Conservation (phyloP, 768 basidiomycete genomes). For the Royoungia palumana region DNA sequence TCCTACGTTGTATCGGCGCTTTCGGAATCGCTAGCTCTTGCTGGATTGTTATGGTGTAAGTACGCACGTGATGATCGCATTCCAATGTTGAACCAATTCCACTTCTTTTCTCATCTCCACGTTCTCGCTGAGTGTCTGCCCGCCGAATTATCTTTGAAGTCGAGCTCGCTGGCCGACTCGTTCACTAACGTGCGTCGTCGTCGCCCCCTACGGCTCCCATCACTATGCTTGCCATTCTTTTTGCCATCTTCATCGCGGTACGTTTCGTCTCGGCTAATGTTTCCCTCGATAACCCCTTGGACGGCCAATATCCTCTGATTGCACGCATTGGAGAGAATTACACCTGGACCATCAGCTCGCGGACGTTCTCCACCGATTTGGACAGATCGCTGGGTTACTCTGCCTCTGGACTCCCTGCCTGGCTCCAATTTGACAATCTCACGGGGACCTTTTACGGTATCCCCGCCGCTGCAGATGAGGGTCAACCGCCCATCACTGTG, state of each 20-base stretch:
- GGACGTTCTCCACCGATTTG: constrained; percentile 58
- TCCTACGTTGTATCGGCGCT: constrained; percentile 2
- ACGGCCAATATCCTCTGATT: constrained; percentile 73
- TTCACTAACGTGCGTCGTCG: constrained; percentile 36
- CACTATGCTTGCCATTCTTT: constrained; percentile 66
- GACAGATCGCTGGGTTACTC: constrained; percentile 49
- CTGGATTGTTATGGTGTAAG: too few species aligned
- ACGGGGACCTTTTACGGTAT: constrained; percentile 65
- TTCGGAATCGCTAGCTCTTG: constrained; percentile 7
- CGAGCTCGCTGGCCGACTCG: constrained; percentile 62
- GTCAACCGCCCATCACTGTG: constrained; percentile 57
- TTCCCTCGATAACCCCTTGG: constrained; percentile 56
- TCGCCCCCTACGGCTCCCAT: constrained; percentile 48
- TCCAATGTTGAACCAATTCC: constrained; percentile 11
- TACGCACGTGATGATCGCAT: constrained; percentile 30
- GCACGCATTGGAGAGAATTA: constrained; percentile 65
- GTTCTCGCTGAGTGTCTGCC: neutral
- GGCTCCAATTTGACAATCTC: constrained; percentile 70
- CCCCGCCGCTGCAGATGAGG: constrained; percentile 61
- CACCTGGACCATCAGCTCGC: constrained; percentile 62
- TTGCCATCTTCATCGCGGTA: constrained; percentile 41
- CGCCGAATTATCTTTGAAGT: constrained; percentile 20
- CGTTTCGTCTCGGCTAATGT: constrained; percentile 43
- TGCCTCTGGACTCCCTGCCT: constrained; percentile 58
- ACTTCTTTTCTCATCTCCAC: constrained; percentile 9